Evolutionary conservation across 1,284 basidiomycete genomes (phyloP), one percentile per base, ranked within the genome.

Genomic region (Porogramme epimiltina): DNA sequence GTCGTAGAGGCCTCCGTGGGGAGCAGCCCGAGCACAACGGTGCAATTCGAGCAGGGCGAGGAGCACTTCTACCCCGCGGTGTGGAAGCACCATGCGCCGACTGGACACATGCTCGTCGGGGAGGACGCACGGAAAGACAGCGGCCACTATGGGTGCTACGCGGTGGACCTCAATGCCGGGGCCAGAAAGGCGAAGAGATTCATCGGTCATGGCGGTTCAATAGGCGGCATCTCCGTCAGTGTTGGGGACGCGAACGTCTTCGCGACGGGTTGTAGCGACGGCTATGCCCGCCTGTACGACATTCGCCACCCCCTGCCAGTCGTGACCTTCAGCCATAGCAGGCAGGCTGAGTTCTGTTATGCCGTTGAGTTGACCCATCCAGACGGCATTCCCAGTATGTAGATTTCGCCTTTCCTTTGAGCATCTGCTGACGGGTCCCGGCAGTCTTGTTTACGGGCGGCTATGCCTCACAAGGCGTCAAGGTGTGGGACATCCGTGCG

Each of bases 401-500:
- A 3, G 43, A 66, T 15, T 16, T 15, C 9, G 4, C 18, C 10
- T 10, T 34, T 5, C 13, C 3, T 37, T 11, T 37, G 39, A 8
- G 15, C 20, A 18, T 28, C n/a, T 18, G n/a, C 41, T 42, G 15
- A 42, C 15, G 6, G 19, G 19, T 2, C 16, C 18, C 10, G 16
- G 1, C 49, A 73, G 73, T 62, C 18, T 47, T 74, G 0, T 69
- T 74, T 56, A 65, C 66, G 2, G 72, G 69, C 0, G 58, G 63
- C n/a, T 45, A 50, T 2, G 49, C 49, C 11, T 60, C 47, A n/a
- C 62, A 74, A 50, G 50, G 56, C 19, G 66, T 75, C 56, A 70
- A 65, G 33, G 41, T 71, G 15, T 76, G 75, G 74, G 74, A 77
- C 53, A 51, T 74, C 15, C 72, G 75, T 28, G 68, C 68, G 0